Evolutionary conservation across 176 grass and related monocot genomes (phyloP), one percentile per base, ranked within the genome.

Genomic region (Puccinellia tenuiflora): DNA sequence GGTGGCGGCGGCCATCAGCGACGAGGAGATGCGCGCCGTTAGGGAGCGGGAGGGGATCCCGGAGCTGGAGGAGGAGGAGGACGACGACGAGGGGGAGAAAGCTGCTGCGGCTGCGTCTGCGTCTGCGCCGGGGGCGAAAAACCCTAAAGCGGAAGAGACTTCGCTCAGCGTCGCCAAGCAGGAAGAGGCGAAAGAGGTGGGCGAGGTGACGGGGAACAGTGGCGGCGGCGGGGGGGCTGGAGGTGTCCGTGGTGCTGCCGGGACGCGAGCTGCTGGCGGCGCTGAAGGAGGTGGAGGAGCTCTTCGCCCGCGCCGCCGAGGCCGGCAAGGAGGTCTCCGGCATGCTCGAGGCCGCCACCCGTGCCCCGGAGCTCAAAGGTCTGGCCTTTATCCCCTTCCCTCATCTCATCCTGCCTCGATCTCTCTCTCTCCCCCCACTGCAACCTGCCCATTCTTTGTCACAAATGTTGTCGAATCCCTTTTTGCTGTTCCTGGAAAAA

Each of bases 11-110:
- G 80, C 31, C 68, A 87, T 90, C 39, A 84, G 75, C 38, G 93
- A 99, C 39, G 89, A 99, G 85, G 93, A 95, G 66, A 69, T 99
- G 89, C 94, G 91, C 43, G 83, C 82, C 47, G 77, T 95, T 11
- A 85, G 92, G 88, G 96, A 95, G 85, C 81, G 90, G 50, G 96
- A 96, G 63, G 96, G 96, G 83, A 98, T 98, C 70, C 96, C 96
- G 3, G 91, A 98, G 39, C 89, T 98, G 24, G 96, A 98, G 84
- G 95, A 98, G 77, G 88, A 84, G 39, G 92, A 85, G 1, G 84
- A 82, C 4, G 69, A 38, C 12, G 82, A 31, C 3, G 43, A 48
- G 7, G 69, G 3, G 21, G 34, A 77, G 1, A 74, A 43, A 39
- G 54, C 28, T 33, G 60, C 29, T 21, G 3, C 10, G 46, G 54